Evolutionary conservation across 495 filamentous ascomycete species (phyloP), one percentile per base, ranked within the genome.

Genomic region (Hypomontagnella submonticulosa): DNA sequence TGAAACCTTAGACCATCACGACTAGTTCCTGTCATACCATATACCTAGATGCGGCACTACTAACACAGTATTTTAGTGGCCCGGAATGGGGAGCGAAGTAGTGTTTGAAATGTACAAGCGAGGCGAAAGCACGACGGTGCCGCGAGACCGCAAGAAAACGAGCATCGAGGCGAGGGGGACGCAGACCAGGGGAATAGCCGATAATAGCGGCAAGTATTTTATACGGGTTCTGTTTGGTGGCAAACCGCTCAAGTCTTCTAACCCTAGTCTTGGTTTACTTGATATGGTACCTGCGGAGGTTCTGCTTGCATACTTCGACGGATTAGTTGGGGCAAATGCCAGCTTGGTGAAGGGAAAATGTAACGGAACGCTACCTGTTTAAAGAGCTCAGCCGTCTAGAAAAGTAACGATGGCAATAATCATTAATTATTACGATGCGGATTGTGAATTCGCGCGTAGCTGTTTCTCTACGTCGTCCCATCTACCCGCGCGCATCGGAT

Each of bases 1-100:
- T n/a, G n/a, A n/a, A n/a, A n/a, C n/a, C n/a, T n/a, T n/a, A n/a
- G n/a, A n/a, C n/a, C n/a, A n/a, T n/a, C n/a, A n/a, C 33, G 11
- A 4, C 4, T 4, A 11, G 5, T 36, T 36, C 33, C 5, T 36
- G 8, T 18, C 40, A 11, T 43, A 2, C 15, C 27, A 34, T 7
- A 33, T 23, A 16, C 4, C 5, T 12, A 11, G n/a, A 18, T 11
- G 16, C 30, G 33, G 16, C 23, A 16, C n/a, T 27, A 18, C 63
- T 66, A 9, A 66, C 51, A 41, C 11, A 11, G 6, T 23, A 23
- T 36, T 27, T 3, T 16, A 69, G 3, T 92, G 89, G 89, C 89
- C 88, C 0, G 89, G 89, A 0, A 89, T 91, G 87, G 89, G 89
- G 0, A 76, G 80, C 7, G 88, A 91, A 71, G 76, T 91, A 4